Base-by-base conservation (phyloP, 2,329 filamentous ascomycete species). In the Ascocoryne sarcoides region DNA sequence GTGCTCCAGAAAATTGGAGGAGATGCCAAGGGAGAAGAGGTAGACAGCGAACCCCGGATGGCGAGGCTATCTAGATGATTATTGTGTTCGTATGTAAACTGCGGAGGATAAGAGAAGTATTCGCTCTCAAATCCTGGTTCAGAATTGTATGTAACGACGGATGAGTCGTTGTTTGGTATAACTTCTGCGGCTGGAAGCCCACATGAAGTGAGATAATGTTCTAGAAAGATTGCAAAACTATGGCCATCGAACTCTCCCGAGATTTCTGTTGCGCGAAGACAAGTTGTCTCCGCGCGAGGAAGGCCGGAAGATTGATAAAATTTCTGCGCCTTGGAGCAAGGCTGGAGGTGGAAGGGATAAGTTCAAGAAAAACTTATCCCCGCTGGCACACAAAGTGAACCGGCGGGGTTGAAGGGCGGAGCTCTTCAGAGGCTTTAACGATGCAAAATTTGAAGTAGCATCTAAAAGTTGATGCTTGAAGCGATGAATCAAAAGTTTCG, bases 251-350 rank as follows among this genome's bases (percentile, higher is more conserved):
- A 36, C 5, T 38, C 35, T 28, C 39, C 36, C 32, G 32, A 34
- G 32, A 40, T 37, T 44, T n/a, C n/a, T 41, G 32, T 15, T 33
- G 44, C 42, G 44, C 38, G 41, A 47, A 44, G 41, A 42, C 39
- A 20, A 43, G 15, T n/a, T 31, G 31, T 42, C 39, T 40, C 21
- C 45, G 36, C 38, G 36, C 39, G 36, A 40, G 14, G 32, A 18
- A 30, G 15, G 20, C 23, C 10, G 36, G 40, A 36, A 35, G n/a
- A 19, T 15, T 14, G n/a, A 35, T 18, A 20, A 3, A 3, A 21
- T 20, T 14, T 10, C n/a, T 5, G n/a, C 28, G 36, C 26, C 8
- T 4, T 2, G 17, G 32, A 28, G 4, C 18, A 10, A 31, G 36
- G 26, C 4, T 37, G 36, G n/a, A 15, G 12, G 29, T 5, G 5